Conservation (phyloP, 768 basidiomycete species). For the Amanita polypyramis region DNA sequence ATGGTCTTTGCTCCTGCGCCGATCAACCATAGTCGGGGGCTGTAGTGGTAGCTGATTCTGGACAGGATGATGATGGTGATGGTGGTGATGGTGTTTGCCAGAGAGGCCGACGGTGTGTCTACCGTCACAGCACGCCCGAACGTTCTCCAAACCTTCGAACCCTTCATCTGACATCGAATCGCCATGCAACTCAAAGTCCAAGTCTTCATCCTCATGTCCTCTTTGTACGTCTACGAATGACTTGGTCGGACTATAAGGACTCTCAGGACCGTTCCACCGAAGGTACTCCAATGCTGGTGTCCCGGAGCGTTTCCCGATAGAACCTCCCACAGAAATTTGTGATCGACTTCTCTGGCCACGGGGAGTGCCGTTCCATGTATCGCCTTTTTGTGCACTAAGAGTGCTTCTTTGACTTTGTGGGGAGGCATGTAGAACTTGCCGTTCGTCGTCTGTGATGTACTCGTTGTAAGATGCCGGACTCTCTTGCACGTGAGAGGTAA, state of each 20-base stretch:
- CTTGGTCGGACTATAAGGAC: slow-evolving; percentile 64
- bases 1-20: slow-evolving; percentile 33
- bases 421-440: slow-evolving; percentile 37
- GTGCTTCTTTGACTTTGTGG: slow-evolving; percentile 69
- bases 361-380: slow-evolving; percentile 68
- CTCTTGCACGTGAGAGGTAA: slow-evolving; percentile 29
- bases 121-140: slow-evolving; percentile 85
- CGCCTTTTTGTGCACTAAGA: slow-evolving; percentile 46
- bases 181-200: slow-evolving; percentile 80
- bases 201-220: slow-evolving; percentile 44
- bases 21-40: slow-evolving; percentile 21
- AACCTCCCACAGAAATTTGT: slow-evolving; percentile 63
- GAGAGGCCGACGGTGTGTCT: slow-evolving; percentile 73
- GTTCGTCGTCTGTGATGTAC: slow-evolving; percentile 43
- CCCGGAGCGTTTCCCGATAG: slow-evolving; percentile 76
- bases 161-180: slow-evolving; percentile 64
- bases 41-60: slow-evolving; percentile 11
- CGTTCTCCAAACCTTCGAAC: slow-evolving; percentile 92
- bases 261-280: slow-evolving; percentile 66
- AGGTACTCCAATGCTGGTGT: slow-evolving; percentile 91
- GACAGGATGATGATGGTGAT: slow-evolving; percentile 32
- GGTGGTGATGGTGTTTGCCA: slow-evolving; percentile 44
- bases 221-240: slow-evolving; percentile 48
- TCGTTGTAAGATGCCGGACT: slow-evolving; percentile 37
- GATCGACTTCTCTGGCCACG: slow-evolving; percentile 72